Conservation (phyloP, 805 yeast genomes). For the Yarrowia phangngaensis region DNA sequence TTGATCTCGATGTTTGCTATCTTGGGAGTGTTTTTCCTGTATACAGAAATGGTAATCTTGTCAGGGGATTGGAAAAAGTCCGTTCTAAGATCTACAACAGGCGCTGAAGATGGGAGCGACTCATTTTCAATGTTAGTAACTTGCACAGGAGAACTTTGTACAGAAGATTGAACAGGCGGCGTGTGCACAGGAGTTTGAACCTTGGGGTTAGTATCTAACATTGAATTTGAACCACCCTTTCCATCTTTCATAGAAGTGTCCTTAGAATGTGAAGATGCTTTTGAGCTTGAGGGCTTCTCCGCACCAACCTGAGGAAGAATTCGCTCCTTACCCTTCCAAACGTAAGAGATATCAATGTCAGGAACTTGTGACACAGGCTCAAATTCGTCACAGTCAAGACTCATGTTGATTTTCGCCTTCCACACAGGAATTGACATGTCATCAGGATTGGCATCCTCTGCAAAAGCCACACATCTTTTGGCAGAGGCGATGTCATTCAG, state of each 20-base stretch:
- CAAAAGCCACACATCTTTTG: constrained; percentile 31
- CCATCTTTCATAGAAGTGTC: too few species aligned
- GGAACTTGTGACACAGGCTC: neutral
- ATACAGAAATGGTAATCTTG: constrained; percentile 62
- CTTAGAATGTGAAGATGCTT: too few species aligned
- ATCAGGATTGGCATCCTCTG: constrained; percentile 30
- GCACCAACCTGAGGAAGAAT: too few species aligned
- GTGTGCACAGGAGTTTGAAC: too few species aligned
- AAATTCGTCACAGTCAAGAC: neutral
- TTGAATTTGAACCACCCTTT: too few species aligned
- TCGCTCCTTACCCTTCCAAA: constrained; percentile 8
- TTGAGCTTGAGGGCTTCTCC: neutral
- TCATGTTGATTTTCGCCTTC: constrained; percentile 30
- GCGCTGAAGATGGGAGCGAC: too few species aligned
- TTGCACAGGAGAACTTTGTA: too few species aligned
- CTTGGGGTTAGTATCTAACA: too few species aligned
- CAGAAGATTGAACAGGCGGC: neutral
- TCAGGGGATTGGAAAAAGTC: constrained; percentile 71
- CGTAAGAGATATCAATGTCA: constrained; percentile 12
- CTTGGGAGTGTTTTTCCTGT: constrained; percentile 59
- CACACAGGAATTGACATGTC: constrained; percentile 30
- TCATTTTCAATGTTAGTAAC: too few species aligned
- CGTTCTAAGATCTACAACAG: neutral
- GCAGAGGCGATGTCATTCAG: constrained; percentile 35
- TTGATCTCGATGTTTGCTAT: constrained; percentile 44